These are phyloP conservation scores for Claviceps humidiphila DNA, from an alignment of 2,329 filamentous ascomycete genomes.

Conservation along the genomic window DNA sequence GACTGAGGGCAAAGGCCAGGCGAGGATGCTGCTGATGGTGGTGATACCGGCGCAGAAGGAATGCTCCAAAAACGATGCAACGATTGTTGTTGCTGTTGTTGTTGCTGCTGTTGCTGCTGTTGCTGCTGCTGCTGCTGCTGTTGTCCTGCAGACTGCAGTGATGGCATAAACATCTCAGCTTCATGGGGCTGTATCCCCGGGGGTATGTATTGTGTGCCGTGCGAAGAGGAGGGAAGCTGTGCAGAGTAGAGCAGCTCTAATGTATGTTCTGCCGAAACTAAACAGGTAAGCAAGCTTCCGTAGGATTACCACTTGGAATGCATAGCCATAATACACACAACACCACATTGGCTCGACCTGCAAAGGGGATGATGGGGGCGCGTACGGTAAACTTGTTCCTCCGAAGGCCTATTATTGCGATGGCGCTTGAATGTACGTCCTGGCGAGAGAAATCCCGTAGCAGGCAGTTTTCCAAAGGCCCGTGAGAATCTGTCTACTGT, in stretches of 20 bases:
- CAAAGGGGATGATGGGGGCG: not conserved
- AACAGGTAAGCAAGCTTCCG: not conserved
- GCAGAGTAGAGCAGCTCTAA: constrained; percentile 45
- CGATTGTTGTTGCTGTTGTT: constrained; percentile 28
- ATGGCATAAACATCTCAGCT: too few relatives aligned
- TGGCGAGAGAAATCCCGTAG: constrained; percentile 28
- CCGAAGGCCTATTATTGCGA: constrained; percentile 44
- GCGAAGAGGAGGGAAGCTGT: constrained; percentile 22
- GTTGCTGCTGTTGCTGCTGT: constrained; percentile 5
- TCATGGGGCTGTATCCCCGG: not conserved
- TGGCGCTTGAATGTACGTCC: constrained; percentile 48
- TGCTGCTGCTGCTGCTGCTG: not conserved
- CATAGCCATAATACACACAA: too few relatives aligned
- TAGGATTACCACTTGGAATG: too few relatives aligned
- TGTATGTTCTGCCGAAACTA: constrained; percentile 35
- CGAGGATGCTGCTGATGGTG: not conserved
- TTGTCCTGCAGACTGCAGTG: too few relatives aligned
- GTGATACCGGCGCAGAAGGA: constrained; percentile 16
- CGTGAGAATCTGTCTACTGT: constrained; percentile 17
- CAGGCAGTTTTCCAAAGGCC: constrained; percentile 17
- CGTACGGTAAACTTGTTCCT: constrained; percentile 42
- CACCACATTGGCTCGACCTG: too few relatives aligned
- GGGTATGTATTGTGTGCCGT: constrained; percentile 10
- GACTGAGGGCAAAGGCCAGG: not conserved
- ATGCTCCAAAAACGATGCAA: constrained; percentile 52